Percentiles rank a stretch among this genome's conserved stretches.
phyloP scores from a whole-genome alignment of 2,329 filamentous ascomycete species.

The Epichloe coenophiala region DNA sequence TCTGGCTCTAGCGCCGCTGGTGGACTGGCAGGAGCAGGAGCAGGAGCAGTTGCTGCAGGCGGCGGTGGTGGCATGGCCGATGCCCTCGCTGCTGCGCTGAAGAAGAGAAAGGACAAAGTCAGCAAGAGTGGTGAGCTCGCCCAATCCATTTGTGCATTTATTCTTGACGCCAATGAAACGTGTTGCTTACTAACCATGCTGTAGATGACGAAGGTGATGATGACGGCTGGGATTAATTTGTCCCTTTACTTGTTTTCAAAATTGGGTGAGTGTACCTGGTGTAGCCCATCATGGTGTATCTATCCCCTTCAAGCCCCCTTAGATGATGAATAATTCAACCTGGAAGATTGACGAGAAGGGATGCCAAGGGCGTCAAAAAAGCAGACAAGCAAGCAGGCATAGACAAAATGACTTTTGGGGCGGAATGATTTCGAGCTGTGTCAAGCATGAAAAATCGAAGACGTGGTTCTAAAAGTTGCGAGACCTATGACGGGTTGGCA shows the following conservation, averaged over 20 bases:
- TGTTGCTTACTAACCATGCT: conserved; percentile 5
- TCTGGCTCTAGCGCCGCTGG: conserved; percentile 37
- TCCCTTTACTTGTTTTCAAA: conserved; percentile 9
- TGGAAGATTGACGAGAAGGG: background rate
- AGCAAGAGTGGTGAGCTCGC: conserved; percentile 74
- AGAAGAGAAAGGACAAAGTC: conserved; percentile 85
- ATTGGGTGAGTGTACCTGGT: background rate
- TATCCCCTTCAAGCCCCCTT: background rate
- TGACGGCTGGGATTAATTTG: conserved; percentile 50
- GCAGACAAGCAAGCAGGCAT: background rate
- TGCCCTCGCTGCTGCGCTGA: conserved; percentile 64
- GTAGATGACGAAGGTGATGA: conserved; percentile 66
- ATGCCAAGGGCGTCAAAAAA: background rate
- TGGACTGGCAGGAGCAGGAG: conserved; percentile 33
- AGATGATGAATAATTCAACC: background rate
- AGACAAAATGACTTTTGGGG: background rate
- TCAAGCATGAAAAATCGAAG: conserved; percentile 2
- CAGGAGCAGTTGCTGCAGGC: conserved; percentile 22
- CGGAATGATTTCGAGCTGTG: background rate
- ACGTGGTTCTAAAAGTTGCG: background rate
- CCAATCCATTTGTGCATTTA: background rate
- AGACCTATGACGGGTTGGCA: background rate
- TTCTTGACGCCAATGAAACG: background rate
- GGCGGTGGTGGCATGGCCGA: conserved; percentile 61
- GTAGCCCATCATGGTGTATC: too few species aligned